Conservation (phyloP, 2,329 filamentous ascomycete species). For the Dryadomyces quercivorus region DNA sequence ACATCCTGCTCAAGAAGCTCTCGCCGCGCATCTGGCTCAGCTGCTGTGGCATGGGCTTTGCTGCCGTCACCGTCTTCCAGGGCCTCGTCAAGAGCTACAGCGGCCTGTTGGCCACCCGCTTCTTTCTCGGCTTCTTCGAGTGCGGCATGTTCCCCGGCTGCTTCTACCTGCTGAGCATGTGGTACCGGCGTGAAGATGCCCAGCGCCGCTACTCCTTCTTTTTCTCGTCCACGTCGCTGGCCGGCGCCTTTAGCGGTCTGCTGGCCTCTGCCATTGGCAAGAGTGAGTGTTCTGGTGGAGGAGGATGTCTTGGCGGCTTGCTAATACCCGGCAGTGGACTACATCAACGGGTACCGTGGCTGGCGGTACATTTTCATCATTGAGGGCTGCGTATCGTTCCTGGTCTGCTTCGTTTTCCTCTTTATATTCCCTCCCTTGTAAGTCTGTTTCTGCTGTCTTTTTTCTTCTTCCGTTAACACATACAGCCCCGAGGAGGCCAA, state of each 20-base stretch:
- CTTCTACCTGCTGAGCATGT: slow-evolving; percentile 70
- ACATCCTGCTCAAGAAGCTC: slow-evolving; percentile 56
- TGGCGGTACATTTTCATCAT: slow-evolving; percentile 82
- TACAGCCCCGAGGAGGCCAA: slow-evolving; percentile 51
- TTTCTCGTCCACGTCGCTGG: slow-evolving; percentile 70
- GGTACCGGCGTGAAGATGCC: slow-evolving; percentile 78
- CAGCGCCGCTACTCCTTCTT: slow-evolving; percentile 92
- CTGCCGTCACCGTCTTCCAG: slow-evolving; percentile 17
- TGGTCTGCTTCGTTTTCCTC: slow-evolving; percentile 50
- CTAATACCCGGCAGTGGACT: slow-evolving; percentile 39
- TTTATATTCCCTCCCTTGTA: slow-evolving; percentile 61
- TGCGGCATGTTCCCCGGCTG: slow-evolving; percentile 65
- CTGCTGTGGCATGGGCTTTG: slow-evolving; percentile 66
- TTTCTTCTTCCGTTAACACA: background rate
- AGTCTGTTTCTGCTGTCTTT: slow-evolving; percentile 9
- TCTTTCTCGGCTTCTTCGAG: slow-evolving; percentile 29
- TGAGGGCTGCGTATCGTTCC: slow-evolving; percentile 53
- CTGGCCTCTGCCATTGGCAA: slow-evolving; percentile 81
- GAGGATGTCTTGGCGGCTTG: background rate
- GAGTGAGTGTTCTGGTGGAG: slow-evolving; percentile 25
- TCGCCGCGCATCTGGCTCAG: slow-evolving; percentile 62
- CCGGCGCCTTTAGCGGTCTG: slow-evolving; percentile 76
- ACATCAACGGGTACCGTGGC: slow-evolving; percentile 51
- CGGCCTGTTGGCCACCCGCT: slow-evolving; percentile 23
- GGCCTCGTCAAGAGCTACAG: slow-evolving; percentile 20